phyloP scores from a whole-genome alignment of 352 stramenopile genomes.

The Phytophthora syringae region DNA sequence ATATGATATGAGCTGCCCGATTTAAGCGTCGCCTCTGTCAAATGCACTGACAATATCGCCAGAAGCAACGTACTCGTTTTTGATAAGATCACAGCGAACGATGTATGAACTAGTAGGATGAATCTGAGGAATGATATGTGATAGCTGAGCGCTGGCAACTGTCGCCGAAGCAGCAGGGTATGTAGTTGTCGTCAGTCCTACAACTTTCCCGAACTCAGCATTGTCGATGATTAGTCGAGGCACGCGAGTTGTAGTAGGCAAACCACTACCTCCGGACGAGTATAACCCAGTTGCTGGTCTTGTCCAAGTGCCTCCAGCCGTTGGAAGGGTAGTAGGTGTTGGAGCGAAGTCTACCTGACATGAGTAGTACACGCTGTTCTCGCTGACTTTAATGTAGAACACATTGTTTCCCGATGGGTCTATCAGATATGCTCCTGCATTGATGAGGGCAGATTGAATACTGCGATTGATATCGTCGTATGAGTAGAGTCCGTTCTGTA shows the following conservation, averaged over 20 bases:
- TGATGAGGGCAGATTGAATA: too few species aligned
- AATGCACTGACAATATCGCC: neutral
- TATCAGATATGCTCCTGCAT: too few species aligned
- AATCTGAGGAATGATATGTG: too few species aligned
- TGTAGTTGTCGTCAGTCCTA: constrained; percentile 5
- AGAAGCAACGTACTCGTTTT: neutral
- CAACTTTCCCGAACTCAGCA: too few species aligned
- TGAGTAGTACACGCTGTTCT: constrained; percentile 1
- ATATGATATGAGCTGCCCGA: constrained; percentile 11
- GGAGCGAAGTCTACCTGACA: constrained; percentile 2
- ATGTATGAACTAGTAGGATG: too few species aligned
- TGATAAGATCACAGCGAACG: too few species aligned
- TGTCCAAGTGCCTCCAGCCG: neutral
- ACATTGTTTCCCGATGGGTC: too few species aligned
- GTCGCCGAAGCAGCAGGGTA: constrained; percentile 11
- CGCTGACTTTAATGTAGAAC: too few species aligned
- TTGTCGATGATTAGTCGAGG: constrained; percentile 19
- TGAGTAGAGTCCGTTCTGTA: constrained; percentile 3
- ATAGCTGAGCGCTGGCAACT: neutral
- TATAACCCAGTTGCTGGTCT: constrained; percentile 1
- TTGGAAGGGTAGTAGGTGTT: neutral
- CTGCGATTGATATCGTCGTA: constrained; percentile 11
- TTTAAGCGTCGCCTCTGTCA: neutral
- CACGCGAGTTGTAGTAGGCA: constrained; percentile 7
- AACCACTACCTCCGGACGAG: constrained; percentile 7